Percentiles rank a stretch among this genome's conserved stretches.
phyloP scores from a whole-genome alignment of 805 yeast species.

The Candida tallmaniae region DNA sequence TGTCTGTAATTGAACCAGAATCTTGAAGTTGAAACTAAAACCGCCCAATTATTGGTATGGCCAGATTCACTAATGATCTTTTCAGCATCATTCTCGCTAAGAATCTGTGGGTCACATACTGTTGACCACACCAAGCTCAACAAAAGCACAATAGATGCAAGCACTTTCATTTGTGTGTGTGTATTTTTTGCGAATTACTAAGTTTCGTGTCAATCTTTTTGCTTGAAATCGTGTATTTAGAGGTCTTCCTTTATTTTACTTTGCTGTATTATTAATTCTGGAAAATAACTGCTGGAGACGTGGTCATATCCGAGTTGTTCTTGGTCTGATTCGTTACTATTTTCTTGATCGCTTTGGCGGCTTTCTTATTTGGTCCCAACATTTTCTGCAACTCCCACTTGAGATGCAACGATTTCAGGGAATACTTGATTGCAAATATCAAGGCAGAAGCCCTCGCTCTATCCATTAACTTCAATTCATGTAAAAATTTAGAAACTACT shows the following conservation, averaged over 20 bases:
- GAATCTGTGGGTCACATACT: conserved; percentile 1
- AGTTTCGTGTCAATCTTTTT: no score
- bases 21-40: conserved; percentile 88
- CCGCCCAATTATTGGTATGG: conserved; percentile 76
- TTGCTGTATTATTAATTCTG: no score
- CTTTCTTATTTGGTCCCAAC: conserved; percentile 21
- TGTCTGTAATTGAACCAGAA: conserved; percentile 99
- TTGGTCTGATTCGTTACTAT: no score
- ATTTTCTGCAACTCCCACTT: conserved; percentile 27
- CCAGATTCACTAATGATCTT: conserved; percentile 30
- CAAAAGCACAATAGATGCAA: background rate
- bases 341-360: conserved; percentile 2
- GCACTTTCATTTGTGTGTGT: no score
- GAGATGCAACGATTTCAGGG: conserved; percentile 21
- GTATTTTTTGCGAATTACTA: no score
- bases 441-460: conserved; percentile 17
- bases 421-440: conserved; percentile 28
- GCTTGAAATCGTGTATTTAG: no score
- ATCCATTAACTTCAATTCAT: conserved; percentile 9
- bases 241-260: no score
- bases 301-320: no score
- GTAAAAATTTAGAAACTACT: conserved; percentile 8
- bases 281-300: no score
- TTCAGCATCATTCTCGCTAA: conserved; percentile 18
- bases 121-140: background rate